Evolutionary conservation across 345 rosid species (phyloP), one percentile per base, ranked within the genome.

Genomic region (Euphorbia tirucalli): DNA sequence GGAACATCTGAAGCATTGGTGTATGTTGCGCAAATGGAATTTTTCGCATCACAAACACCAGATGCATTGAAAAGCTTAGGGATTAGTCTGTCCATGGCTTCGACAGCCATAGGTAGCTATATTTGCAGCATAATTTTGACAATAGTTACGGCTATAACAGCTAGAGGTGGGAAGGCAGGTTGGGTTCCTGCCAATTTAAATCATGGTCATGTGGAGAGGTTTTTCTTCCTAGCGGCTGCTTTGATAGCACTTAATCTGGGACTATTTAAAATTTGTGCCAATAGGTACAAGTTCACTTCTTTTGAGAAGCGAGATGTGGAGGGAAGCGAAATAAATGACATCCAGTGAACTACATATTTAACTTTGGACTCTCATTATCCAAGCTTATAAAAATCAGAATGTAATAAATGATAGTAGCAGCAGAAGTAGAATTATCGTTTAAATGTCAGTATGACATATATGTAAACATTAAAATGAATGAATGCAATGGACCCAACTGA

Each of bases 141-240:
- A 0, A 11, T 74, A 61, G 88, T 71, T 59, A 83, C 11, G 85
- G 69, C 69, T 0, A 49, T 85, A 11, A 78, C 81, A 4, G 15
- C 74, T 0, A 66, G 22, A 41, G 55, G 78, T 7, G 75, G 84
- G 71, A 63, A 70, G 32, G 77, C 70, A 0, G 80, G 86, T 13
- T 83, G 88, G 86, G 77, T 85, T 61, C 78, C 85, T 5, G 72
- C 77, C 0, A 76, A 79, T 74, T 43, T 81, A 44, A 79, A 77
- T 55, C 69, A 66, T 2, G 84, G 83, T 25, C 81, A 83, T 66
- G 35, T 83, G 52, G 89, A 77, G 73, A 69, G 82, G 11, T 83
- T 69, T 37, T 83, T 80, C 77, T 85, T 81, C n/a, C 18, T 83
- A 5, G 28, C 74, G 3, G 81, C 87, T 48, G 68, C 72, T 6